Conservation (phyloP, 1,284 basidiomycete species). For the Cryptococcus amylolentus region DNA sequence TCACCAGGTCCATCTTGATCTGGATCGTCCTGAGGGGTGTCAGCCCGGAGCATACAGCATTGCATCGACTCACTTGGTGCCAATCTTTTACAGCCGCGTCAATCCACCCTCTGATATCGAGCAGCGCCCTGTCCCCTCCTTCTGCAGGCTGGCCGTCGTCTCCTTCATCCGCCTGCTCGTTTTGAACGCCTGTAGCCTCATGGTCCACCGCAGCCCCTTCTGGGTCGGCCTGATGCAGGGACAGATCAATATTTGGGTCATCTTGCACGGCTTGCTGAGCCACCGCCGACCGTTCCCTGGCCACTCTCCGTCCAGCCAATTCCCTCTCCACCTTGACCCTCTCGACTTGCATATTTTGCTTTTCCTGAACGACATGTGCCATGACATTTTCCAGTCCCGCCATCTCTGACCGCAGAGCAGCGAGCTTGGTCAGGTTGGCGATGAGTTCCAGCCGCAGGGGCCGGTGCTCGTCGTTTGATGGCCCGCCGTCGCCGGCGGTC, state of each 20-base stretch:
- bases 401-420: constrained; percentile 23
- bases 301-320: constrained; percentile 21
- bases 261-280: neutral
- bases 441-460: constrained; percentile 14
- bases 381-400: constrained; percentile 29
- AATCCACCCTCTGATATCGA: constrained; percentile 42
- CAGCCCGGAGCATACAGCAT: too few species aligned
- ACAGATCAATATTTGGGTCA: too few species aligned
- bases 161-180: neutral
- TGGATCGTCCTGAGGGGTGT: too few species aligned
- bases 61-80: constrained; percentile 31
- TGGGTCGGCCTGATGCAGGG: too few species aligned
- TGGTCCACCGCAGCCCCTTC: neutral
- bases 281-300: constrained; percentile 8
- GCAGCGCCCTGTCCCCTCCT: constrained; percentile 33
- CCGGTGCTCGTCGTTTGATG: neutral
- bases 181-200: neutral
- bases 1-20: too few species aligned
- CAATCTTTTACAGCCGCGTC: constrained; percentile 38
- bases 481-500: neutral
- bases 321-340: constrained; percentile 27
- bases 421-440: constrained; percentile 3
- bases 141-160: neutral
- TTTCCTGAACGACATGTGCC: constrained; percentile 27
- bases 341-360: constrained; percentile 26